These are phyloP conservation scores for Sugiyamaella grinbergsii DNA, from an alignment of 1,139 yeast species.

Conservation along the genomic window DNA sequence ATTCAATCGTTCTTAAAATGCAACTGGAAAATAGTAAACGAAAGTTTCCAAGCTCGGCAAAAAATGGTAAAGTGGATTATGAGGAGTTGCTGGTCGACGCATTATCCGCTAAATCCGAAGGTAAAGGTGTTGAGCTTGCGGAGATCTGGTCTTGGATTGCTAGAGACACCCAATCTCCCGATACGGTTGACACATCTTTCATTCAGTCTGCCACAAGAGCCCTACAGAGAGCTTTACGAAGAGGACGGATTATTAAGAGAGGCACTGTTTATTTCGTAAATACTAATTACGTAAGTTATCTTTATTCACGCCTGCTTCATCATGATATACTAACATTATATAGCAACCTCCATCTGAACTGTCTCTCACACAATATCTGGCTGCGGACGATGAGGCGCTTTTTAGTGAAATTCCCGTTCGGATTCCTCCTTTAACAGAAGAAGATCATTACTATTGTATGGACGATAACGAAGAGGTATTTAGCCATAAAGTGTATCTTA, in stretches of 20 bases:
- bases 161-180: slow-evolving; percentile 36
- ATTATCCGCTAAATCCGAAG: slow-evolving; percentile 41
- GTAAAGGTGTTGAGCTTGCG: slow-evolving; percentile 40
- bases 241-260: slow-evolving; percentile 41
- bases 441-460: slow-evolving; percentile 38
- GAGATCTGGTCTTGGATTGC: slow-evolving; percentile 44
- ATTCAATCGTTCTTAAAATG: slow-evolving; percentile 41
- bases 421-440: slow-evolving; percentile 41
- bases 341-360: slow-evolving; percentile 44
- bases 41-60: slow-evolving; percentile 30
- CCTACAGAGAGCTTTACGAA: slow-evolving; percentile 42
- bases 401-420: slow-evolving; percentile 42
- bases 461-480: slow-evolving; percentile 43
- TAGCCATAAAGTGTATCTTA: slow-evolving; percentile 34
- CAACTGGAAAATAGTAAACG: slow-evolving; percentile 43
- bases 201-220: slow-evolving; percentile 45
- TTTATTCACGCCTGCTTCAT: not conserved
- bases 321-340: slow-evolving; percentile 20
- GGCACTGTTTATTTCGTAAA: slow-evolving; percentile 41
- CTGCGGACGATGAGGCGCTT: slow-evolving; percentile 45
- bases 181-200: slow-evolving; percentile 41
- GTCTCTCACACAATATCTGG: slow-evolving; percentile 41
- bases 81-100: slow-evolving; percentile 44
- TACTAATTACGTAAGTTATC: slow-evolving; percentile 29
- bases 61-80: slow-evolving; percentile 35